phyloP scores from a whole-genome alignment of 2,329 filamentous ascomycete species.

The Penicillium sclerotigenum region DNA sequence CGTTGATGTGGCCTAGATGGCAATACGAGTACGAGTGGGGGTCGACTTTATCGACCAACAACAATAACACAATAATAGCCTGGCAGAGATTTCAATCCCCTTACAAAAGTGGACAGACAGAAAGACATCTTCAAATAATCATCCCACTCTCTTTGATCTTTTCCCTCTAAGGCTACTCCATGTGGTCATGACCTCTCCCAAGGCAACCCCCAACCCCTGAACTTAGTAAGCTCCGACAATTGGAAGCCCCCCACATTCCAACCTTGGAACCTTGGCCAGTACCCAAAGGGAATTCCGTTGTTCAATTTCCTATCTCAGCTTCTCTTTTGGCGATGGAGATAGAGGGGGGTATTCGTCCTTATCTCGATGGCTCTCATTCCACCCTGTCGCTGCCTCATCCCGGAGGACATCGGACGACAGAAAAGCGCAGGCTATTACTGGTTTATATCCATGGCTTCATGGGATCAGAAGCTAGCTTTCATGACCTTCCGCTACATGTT shows the following conservation, averaged over 20 bases:
- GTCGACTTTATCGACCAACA: too few species aligned
- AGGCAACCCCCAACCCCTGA: too few species aligned
- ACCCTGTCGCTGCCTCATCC: conserved; percentile 13
- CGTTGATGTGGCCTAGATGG: not conserved
- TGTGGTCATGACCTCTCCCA: not conserved
- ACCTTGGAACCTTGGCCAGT: not conserved
- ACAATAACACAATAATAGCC: not conserved
- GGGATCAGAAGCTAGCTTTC: conserved; percentile 82
- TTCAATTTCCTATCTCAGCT: conserved; percentile 4
- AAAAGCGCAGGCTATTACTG: conserved; percentile 60
- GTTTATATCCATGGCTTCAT: conserved; percentile 90
- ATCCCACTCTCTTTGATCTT: not conserved
- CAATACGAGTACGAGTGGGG: not conserved
- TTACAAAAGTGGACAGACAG: too few species aligned
- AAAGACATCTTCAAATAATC: not conserved
- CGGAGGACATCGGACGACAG: not conserved
- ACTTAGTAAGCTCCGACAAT: not conserved
- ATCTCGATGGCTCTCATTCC: conserved; percentile 7
- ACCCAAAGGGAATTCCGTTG: conserved; percentile 7
- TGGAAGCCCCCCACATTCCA: not conserved
- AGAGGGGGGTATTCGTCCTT: conserved; percentile 10
- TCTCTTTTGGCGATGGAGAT: not conserved
- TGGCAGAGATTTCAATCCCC: not conserved
- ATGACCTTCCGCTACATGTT: conserved; percentile 82
- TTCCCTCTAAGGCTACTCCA: not conserved